phyloP scores from a whole-genome alignment of 805 yeast species.

The Sugiyamaella qingdaonensis region DNA sequence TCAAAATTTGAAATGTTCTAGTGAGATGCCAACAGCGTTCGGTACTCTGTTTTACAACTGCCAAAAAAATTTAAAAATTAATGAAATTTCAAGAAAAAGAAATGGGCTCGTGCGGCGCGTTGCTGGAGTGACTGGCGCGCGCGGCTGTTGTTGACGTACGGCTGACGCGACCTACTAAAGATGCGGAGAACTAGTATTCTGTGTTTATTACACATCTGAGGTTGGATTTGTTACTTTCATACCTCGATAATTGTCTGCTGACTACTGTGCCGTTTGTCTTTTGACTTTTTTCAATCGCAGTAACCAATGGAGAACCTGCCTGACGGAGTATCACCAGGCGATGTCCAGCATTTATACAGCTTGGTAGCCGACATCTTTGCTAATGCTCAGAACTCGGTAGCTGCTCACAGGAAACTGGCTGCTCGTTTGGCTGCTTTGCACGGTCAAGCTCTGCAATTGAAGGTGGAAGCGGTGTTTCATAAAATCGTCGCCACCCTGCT shows the following conservation, averaged over 20 bases:
- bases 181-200: background rate
- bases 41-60: background rate
- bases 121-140: background rate
- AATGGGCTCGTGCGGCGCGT: conserved; percentile 1
- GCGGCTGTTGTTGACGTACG: background rate
- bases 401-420: conserved; percentile 73
- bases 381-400: conserved; percentile 68
- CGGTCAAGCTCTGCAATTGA: conserved; percentile 48
- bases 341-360: conserved; percentile 14
- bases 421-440: conserved; percentile 55
- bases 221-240: no score
- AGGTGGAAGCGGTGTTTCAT: conserved; percentile 55
- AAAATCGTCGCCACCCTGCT: conserved; percentile 55
- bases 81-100: conserved; percentile 3
- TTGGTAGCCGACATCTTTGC: conserved; percentile 60
- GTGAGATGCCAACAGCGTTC: background rate
- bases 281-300: background rate
- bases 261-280: background rate
- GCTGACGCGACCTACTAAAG: background rate
- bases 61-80: background rate
- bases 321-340: conserved; percentile 16
- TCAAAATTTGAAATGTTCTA: background rate
- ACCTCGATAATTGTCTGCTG: background rate
- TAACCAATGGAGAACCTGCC: conserved; percentile 9
- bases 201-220: no score